Base-by-base conservation (phyloP, 768 basidiomycete species). In the Kwoniella sp. region DNA sequence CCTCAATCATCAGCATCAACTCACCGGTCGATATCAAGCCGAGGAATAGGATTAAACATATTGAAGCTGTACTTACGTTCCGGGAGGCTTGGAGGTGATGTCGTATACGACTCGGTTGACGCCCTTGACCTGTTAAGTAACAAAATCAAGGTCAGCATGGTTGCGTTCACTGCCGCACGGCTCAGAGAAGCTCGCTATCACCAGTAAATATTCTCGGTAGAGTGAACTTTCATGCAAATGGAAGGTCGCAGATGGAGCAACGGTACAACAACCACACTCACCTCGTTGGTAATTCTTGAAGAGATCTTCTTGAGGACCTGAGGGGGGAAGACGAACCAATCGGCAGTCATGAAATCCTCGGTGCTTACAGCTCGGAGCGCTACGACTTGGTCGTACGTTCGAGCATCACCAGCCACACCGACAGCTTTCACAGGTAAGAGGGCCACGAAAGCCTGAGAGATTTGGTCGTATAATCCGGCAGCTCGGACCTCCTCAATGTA, bases 341-440 rank as follows among this genome's bases (percentile, higher is more conserved):
- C 95, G 36, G 96, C 96, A 15, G 96, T 99, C 96, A 99, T 99
- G 78, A 99, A 99, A 80, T 99, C 96, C 78, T 97, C 95, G n/a
- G 93, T 88, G 77, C 91, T 89, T 9, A 98, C 95, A 2, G 96
- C 96, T 55, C 96, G 87, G 57, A 99, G 83, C 1, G 92, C 91
- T 62, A 98, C 91, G 53, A 99, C 94, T 83, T 97, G 95, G 75
- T 97, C 93, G 71, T 97, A 98, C 12, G 96, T 99, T 79, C 96
- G 85, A 71, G 86, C 86, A 81, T 99, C 96, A 33, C 96, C 96
- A 88, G 94, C 93, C 15, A 98, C 96, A 63, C 96, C 96, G 44
- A 99, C 96, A 9, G 95, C 96, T 74, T 88, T 90, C 33, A 99
- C 94, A 22, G 96, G 96, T n/a, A 90, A 80, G 1, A 99, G 84